Base-by-base conservation (phyloP, 495 filamentous ascomycete genomes). In the Podospora australis region DNA sequence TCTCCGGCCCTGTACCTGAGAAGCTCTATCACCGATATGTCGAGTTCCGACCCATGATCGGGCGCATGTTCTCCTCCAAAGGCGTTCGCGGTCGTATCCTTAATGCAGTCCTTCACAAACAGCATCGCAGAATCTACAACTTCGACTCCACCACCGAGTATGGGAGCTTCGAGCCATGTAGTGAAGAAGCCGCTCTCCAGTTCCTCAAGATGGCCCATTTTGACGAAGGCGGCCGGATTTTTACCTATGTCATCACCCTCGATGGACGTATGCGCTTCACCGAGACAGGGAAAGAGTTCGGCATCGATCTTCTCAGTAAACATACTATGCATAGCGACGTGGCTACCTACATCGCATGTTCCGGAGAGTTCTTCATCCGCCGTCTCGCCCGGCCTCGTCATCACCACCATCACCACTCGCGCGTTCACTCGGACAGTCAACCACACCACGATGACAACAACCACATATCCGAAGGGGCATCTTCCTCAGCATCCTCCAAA, bases 321-420 rank as follows among this genome's bases (percentile, higher is more conserved):
- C 91, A 97, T 63, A 94, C 86, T 24, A 90, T 97, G 84, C 91
- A 97, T 59, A 89, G 85, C 59, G 82, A 95, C 66, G 89, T 94
- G 3, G 83, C 82, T 13, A 84, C 84, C 16, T 94, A 95, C 62
- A 85, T 97, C 49, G 90, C 90, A 2, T 96, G 83, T 62, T 84
- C 84, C 3, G 91, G 91, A 13, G 91, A 97, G 64, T 97, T 97
- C 64, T 94, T 95, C 63, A 74, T 97, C 48, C 78, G 89, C 4
- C 80, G 83, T 11, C 64, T 79, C n/a, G 58, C 55, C 22, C 50
- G 44, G 11, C 29, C 56, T 0, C 24, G 20, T 40, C 34, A 20
- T 16, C 25, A 39, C 34, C 19, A 40, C 13, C 6, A 46, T 21
- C 32, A 39, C 2, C 35, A 22, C 19, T n/a, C n/a, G n/a, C n/a